Conservation (phyloP, 2,329 filamentous ascomycete species). For the Cadophora sp. region DNA sequence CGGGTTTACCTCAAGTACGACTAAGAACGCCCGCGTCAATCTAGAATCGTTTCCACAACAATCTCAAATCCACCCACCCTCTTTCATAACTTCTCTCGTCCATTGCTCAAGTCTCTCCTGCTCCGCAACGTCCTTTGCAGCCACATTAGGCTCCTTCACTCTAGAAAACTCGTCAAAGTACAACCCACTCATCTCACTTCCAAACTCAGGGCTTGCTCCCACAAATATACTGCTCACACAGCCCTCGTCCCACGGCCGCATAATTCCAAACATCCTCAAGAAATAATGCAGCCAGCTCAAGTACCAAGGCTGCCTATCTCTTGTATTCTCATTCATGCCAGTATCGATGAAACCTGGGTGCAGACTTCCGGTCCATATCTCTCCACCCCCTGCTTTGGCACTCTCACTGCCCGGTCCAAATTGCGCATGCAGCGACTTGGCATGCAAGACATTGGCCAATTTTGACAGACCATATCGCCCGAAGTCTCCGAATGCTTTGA, state of each 20-base stretch:
- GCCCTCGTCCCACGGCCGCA: constrained; percentile 28
- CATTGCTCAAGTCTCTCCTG: constrained; percentile 27
- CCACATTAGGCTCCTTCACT: constrained; percentile 19
- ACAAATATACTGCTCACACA: constrained; percentile 28
- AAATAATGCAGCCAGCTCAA: constrained; percentile 25
- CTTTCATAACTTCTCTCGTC: constrained; percentile 28
- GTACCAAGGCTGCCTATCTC: constrained; percentile 23
- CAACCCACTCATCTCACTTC: constrained; percentile 27
- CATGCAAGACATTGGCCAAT: constrained; percentile 33
- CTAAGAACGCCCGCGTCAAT: not conserved
- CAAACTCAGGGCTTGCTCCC: constrained; percentile 29
- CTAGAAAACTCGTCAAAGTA: constrained; percentile 29
- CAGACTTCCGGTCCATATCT: constrained; percentile 30
- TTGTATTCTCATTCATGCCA: constrained; percentile 26
- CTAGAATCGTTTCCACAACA: not conserved
- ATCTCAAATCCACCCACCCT: constrained; percentile 27
- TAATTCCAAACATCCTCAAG: constrained; percentile 19
- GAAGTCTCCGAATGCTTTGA: constrained; percentile 17
- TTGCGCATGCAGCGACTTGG: constrained; percentile 26
- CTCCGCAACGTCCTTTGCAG: constrained; percentile 19
- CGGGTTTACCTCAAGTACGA: not conserved
- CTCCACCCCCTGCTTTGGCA: constrained; percentile 24
- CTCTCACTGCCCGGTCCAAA: constrained; percentile 30
- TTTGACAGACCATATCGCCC: constrained; percentile 32
- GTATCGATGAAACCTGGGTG: constrained; percentile 33